phyloP scores from a whole-genome alignment of 257 asterid genomes.

The Nicotiana tomentosiformis region DNA sequence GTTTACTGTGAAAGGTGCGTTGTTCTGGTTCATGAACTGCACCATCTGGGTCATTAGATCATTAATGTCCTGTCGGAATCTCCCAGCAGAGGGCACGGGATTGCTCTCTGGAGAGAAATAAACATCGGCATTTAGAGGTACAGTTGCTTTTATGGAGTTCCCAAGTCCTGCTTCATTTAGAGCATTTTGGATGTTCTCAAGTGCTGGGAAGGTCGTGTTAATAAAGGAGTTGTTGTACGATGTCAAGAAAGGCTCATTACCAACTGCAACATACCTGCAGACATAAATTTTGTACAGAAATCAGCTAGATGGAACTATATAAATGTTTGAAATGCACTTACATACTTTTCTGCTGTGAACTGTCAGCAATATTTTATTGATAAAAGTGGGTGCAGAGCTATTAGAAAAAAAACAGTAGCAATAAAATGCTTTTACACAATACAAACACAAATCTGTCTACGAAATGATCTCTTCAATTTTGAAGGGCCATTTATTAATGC shows the following conservation, averaged over 20 bases:
- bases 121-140: conserved; percentile 71
- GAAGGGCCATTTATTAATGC: not conserved
- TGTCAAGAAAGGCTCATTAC: conserved; percentile 76
- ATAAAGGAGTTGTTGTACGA: conserved; percentile 63
- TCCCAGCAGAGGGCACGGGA: conserved; percentile 70
- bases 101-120: conserved; percentile 53
- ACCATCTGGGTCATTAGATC: conserved; percentile 60
- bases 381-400: not conserved
- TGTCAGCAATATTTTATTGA: not conserved
- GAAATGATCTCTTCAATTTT: not conserved
- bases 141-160: conserved; percentile 61
- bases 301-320: not conserved
- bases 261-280: conserved; percentile 76
- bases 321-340: not conserved
- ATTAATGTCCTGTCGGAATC: conserved; percentile 47
- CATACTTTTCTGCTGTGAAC: not conserved
- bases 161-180: conserved; percentile 62
- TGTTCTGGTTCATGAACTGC: conserved; percentile 54
- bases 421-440: not conserved
- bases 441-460: not conserved
- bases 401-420: not conserved
- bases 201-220: conserved; percentile 78
- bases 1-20: conserved; percentile 69
- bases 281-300: not conserved
- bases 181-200: conserved; percentile 71